phyloP scores from a whole-genome alignment of 2,329 filamentous ascomycete genomes.

The Aspergillus sp. region DNA sequence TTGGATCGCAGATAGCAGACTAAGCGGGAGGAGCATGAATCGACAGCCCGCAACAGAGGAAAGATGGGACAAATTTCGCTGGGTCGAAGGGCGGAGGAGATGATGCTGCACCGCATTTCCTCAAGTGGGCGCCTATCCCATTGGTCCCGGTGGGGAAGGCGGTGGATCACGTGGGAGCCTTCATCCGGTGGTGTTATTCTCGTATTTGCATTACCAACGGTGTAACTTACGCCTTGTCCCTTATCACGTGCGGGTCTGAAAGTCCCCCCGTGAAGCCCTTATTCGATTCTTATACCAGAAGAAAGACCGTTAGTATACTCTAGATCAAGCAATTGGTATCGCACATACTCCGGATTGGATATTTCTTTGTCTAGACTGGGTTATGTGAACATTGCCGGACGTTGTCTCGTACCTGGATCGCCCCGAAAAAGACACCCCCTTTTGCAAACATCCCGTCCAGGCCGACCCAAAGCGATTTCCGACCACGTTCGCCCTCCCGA shows the following conservation, averaged over 20 bases:
- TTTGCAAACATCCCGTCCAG: constrained; percentile 23
- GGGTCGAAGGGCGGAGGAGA: no score
- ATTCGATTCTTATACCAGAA: no score
- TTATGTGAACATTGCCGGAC: not conserved
- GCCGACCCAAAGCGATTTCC: constrained; percentile 18
- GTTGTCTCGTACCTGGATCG: not conserved
- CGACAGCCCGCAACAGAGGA: not conserved
- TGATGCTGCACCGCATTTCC: not conserved
- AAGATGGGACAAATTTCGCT: not conserved
- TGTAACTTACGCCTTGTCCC: not conserved
- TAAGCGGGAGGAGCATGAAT: constrained; percentile 4
- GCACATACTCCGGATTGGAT: no score
- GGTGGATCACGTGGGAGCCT: constrained; percentile 19
- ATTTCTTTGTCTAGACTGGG: no score
- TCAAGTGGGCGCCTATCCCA: not conserved
- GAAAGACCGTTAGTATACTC: no score
- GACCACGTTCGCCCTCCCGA: constrained; percentile 39
- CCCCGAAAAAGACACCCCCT: constrained; percentile 7
- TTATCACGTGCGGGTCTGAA: no score
- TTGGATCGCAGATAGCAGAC: constrained; percentile 9
- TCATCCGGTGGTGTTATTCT: not conserved
- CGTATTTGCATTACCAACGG: constrained; percentile 18
- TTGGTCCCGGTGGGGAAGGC: constrained; percentile 14
- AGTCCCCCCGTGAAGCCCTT: no score
- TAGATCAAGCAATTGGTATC: no score